Conservation (phyloP, 2,329 filamentous ascomycete genomes). For the Colletotrichum sp. region DNA sequence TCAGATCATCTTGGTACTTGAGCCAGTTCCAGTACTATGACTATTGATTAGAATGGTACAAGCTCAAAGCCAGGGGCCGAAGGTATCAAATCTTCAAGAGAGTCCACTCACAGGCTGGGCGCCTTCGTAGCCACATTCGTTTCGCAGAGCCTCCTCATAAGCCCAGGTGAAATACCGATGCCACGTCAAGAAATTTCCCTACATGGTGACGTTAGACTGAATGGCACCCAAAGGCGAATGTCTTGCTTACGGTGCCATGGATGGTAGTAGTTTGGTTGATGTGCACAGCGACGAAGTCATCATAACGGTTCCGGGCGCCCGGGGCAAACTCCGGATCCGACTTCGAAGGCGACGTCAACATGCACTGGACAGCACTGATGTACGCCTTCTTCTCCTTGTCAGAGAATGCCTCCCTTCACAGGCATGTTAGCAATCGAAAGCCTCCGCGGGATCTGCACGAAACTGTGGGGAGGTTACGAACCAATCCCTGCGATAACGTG, state of each 20-base stretch:
- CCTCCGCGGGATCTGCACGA: background rate
- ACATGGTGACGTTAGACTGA: rapidly evolving
- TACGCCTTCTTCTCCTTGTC: slow-evolving; percentile 19
- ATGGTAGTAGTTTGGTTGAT: slow-evolving; percentile 14
- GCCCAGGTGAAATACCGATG: slow-evolving; percentile 20
- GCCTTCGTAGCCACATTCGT: slow-evolving; percentile 22
- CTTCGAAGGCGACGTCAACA: slow-evolving; percentile 9
- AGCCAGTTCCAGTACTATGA: slow-evolving; percentile 42
- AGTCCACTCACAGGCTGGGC: slow-evolving; percentile 9
- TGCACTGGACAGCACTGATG: slow-evolving; percentile 21
- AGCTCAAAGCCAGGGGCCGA: background rate
- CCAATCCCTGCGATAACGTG: slow-evolving; percentile 15
- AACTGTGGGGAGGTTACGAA: background rate
- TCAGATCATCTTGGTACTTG: slow-evolving; percentile 29
- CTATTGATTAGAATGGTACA: background rate
- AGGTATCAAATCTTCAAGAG: background rate
- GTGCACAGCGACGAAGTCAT: slow-evolving; percentile 25
- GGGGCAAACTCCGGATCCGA: slow-evolving; percentile 4
- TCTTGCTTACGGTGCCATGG: slow-evolving; percentile 10
- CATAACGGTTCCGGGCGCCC: slow-evolving; percentile 17
- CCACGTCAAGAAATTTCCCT: slow-evolving; percentile 22
- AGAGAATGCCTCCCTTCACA: background rate
- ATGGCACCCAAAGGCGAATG: rapidly evolving
- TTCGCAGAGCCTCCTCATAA: slow-evolving; percentile 21
- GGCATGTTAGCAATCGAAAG: background rate